Evolutionary conservation across 352 stramenopile species (phyloP), one percentile per base, ranked within the genome.

Genomic region (Phytophthora fragariae): DNA sequence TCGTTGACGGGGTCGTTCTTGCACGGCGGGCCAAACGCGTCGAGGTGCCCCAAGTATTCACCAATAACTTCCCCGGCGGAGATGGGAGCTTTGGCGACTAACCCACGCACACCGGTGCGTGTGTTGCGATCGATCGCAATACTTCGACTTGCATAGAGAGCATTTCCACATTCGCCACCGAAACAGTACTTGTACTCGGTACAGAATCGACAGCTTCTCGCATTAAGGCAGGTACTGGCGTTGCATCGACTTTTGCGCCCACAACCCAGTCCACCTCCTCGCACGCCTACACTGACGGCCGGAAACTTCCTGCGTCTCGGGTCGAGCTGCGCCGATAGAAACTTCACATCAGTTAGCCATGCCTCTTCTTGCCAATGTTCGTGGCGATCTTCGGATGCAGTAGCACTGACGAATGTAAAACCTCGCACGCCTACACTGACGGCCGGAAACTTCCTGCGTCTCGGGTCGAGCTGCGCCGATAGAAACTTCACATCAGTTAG

Each of bases 1-100:
- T 61, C 33, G 11, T 61, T 61, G 1, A 31, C 17, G n/a, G 55
- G 55, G 5, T 4, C 55, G 29, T 50, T 61, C n/a, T 50, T 49
- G 11, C 33, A 61, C 2, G 55, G 55, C 15, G 33, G 55, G 3
- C 35, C 55, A 24, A 60, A 60, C 29, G 49, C 12, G 9, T 60
- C 21, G 2, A 61, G 6, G 17, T 49, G 33, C 2, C 55, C 33
- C 0, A 61, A 19, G 33, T 61, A 61, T 11, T 61, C 6, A 3
- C 55, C 55, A 9, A 61, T 31, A 1, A 61, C 19, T n/a, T 50
- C 33, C 15, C 55, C 55, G 12, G 15, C 33, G 4, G 33, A 33
- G 27, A 50, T 61, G 17, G 15, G 2, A 2, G 17, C 17, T 1
- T 3, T 33, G 1, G 31, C 33, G 0, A 49, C 19, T 0, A 50